Evolutionary conservation across 306 rosid species (phyloP).

Genomic region (Dalbergia cultrata): DNA sequence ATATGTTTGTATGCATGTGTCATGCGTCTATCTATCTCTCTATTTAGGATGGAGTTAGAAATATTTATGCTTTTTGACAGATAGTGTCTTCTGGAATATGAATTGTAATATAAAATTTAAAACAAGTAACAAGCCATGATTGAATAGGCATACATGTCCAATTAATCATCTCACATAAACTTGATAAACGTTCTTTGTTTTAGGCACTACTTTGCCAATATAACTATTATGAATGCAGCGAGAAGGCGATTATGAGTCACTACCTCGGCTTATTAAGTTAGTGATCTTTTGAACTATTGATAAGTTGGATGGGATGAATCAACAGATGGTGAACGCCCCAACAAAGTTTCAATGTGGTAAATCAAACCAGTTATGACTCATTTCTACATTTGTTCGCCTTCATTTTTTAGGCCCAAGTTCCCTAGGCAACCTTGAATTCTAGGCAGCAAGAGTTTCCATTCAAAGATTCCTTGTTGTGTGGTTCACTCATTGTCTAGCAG

Average conservation of each 20-base stretch:
- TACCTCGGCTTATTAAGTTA: constrained; percentile 25
- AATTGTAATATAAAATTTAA: not conserved
- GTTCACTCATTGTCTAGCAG: not conserved
- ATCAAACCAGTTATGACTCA: constrained; percentile 98
- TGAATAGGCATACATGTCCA: not conserved
- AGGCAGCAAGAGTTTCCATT: constrained; percentile 58
- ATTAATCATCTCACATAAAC: not conserved
- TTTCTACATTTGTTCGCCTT: constrained; percentile 97
- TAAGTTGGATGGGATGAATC: constrained; percentile 99
- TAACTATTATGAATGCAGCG: constrained; percentile 9
- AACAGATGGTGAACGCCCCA: constrained; percentile 95
- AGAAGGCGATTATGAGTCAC: no score
- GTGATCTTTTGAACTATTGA: constrained; percentile 40
- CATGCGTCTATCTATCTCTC: no score
- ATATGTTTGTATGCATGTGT: constrained; percentile 3
- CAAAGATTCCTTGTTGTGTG: not conserved
- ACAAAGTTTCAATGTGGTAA: constrained; percentile 94
- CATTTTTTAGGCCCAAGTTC: no score
- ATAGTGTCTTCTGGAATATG: constrained; percentile 12
- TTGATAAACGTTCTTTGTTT: constrained; percentile 5
- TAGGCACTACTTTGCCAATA: not conserved
- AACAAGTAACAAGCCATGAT: not conserved
- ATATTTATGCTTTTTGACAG: not conserved
- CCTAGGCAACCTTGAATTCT: constrained; percentile 96
- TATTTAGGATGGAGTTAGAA: no score